These are phyloP conservation scores for Solanum gandarillasii DNA, from an alignment of 257 asterid genomes.

Conservation along the genomic window DNA sequence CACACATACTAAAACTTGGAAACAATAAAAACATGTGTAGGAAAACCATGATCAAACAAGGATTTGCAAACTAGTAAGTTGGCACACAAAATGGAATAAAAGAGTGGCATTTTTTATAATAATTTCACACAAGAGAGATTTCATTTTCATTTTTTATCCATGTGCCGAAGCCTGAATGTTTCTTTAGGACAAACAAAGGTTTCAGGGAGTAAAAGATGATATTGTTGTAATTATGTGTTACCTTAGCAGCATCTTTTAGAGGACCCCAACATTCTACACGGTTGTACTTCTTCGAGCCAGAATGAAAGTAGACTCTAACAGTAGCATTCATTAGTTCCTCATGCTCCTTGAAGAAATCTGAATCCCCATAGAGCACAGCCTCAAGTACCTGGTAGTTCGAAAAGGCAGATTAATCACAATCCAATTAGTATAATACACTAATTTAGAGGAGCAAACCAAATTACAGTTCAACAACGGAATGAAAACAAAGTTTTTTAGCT, in stretches of 20 bases:
- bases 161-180: background rate
- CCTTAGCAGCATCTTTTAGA: constrained; percentile 70
- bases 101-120: background rate
- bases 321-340: constrained; percentile 61
- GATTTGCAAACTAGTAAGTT: background rate
- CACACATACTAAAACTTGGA: background rate
- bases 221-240: background rate
- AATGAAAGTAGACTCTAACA: constrained; percentile 80
- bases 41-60: background rate
- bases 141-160: background rate
- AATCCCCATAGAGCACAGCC: constrained; percentile 78
- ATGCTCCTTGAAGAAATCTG: constrained; percentile 49
- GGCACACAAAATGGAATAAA: background rate
- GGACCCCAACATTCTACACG: constrained; percentile 90
- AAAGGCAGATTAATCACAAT: background rate
- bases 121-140: background rate
- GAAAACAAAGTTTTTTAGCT: background rate
- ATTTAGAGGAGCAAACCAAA: background rate
- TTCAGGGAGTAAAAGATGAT: background rate
- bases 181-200: background rate
- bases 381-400: constrained; percentile 53
- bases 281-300: constrained; percentile 67
- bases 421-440: background rate
- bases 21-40: background rate
- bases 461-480: background rate